These are phyloP conservation scores for Cytospora mali DNA, from an alignment of 2,329 filamentous ascomycete genomes.

Conservation along the genomic window DNA sequence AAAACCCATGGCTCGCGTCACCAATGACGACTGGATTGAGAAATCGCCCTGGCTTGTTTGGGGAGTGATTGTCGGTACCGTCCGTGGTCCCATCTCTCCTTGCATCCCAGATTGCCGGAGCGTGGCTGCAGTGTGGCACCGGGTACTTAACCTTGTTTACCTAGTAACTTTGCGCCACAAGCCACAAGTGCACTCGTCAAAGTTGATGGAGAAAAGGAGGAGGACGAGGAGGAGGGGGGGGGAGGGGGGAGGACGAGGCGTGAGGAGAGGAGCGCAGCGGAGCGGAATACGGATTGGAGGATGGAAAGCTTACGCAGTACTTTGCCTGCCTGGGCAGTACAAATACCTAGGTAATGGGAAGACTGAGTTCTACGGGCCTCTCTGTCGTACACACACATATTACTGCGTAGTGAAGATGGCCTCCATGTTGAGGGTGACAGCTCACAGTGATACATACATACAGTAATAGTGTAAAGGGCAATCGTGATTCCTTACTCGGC, in stretches of 20 bases:
- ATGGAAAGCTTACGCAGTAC: no score
- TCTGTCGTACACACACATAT: no score
- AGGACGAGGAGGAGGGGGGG: background rate
- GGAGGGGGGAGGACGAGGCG: background rate
- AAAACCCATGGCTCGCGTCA: background rate
- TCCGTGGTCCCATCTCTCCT: background rate
- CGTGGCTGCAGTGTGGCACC: constrained; percentile 20
- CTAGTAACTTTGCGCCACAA: constrained; percentile 20
- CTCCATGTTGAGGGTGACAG: background rate
- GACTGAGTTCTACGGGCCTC: background rate
- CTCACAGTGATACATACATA: background rate
- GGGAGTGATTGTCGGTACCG: constrained; percentile 1
- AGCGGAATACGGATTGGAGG: background rate
- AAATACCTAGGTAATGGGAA: no score
- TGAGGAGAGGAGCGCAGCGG: background rate
- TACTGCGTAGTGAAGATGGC: no score
- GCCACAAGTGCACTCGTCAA: constrained; percentile 5
- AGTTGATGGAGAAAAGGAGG: background rate
- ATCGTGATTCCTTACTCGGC: no score
- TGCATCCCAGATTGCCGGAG: constrained; percentile 20
- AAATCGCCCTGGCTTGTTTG: background rate
- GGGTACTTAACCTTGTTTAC: constrained; percentile 23
- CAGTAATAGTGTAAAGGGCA: no score
- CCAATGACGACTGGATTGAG: background rate
- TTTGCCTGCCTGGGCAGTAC: no score